A percentile compares a stretch with the other conserved stretches of the same genome.
Evolutionary conservation across 2,329 filamentous ascomycete species (phyloP).

Genomic region (Colletotrichum zoysiae): DNA sequence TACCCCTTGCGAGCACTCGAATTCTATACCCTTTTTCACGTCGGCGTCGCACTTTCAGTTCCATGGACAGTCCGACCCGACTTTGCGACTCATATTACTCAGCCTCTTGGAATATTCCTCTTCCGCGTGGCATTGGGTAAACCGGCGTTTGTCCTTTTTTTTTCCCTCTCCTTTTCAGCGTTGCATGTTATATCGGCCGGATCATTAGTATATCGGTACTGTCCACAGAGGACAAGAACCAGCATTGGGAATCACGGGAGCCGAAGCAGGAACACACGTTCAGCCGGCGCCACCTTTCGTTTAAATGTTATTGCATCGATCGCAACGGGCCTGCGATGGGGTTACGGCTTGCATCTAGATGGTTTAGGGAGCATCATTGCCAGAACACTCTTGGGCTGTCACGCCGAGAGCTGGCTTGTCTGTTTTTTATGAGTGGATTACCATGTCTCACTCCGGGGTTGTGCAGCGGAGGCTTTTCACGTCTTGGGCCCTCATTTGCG

Average conservation of each 20-base stretch:
- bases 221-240: conserved; percentile 28
- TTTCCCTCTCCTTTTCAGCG: conserved; percentile 33
- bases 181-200: conserved; percentile 35
- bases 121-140: conserved; percentile 36
- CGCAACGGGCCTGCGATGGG: conserved; percentile 34
- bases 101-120: conserved; percentile 27
- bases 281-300: conserved; percentile 33
- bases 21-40: conserved; percentile 40
- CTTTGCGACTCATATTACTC: conserved; percentile 18
- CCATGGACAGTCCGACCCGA: conserved; percentile 5
- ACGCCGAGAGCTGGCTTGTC: conserved; percentile 26
- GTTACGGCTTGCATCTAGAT: conserved; percentile 38
- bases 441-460: conserved; percentile 16
- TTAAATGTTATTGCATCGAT: conserved; percentile 39
- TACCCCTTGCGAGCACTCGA: conserved; percentile 39
- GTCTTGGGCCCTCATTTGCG: conserved; percentile 22
- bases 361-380: conserved; percentile 32
- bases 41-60: conserved; percentile 8
- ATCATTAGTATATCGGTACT: conserved; percentile 34
- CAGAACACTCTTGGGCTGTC: conserved; percentile 1
- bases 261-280: conserved; percentile 7
- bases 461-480: conserved; percentile 38
- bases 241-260: conserved; percentile 29
- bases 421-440: conserved; percentile 14
- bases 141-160: conserved; percentile 34